These are phyloP conservation scores for Dryas octopetala DNA, from an alignment of 306 rosid species.

Conservation along the genomic window DNA sequence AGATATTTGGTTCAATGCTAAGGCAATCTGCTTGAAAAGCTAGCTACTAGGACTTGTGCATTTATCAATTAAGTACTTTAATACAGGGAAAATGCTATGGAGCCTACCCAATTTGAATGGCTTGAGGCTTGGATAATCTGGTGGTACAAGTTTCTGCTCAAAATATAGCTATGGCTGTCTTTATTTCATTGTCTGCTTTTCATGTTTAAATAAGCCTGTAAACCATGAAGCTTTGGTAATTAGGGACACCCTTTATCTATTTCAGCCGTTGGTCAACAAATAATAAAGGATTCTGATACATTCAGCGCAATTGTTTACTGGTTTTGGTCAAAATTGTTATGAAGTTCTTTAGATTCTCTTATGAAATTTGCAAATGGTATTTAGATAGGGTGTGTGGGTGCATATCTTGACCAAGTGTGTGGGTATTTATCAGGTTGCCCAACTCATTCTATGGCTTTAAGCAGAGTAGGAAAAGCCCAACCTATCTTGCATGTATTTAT, in stretches of 20 bases:
- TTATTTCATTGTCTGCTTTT: not conserved
- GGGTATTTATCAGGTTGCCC: not conserved
- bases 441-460: not conserved
- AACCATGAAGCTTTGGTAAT: not conserved
- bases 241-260: not conserved
- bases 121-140: not conserved
- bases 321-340: not conserved
- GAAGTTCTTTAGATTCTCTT: not conserved
- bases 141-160: not conserved
- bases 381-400: too few relatives aligned
- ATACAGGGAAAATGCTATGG: not conserved
- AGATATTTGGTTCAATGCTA: not conserved
- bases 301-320: not conserved
- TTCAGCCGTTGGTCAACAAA: not conserved
- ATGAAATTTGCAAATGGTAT: not conserved
- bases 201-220: not conserved
- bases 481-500: too few relatives aligned
- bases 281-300: not conserved
- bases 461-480: not conserved
- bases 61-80: not conserved
- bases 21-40: not conserved
- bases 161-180: not conserved
- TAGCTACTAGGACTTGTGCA: not conserved
- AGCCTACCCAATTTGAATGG: not conserved
- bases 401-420: not conserved